These are phyloP conservation scores for Diplodia corticola DNA, from an alignment of 2,329 filamentous ascomycete species.

Conservation along the genomic window DNA sequence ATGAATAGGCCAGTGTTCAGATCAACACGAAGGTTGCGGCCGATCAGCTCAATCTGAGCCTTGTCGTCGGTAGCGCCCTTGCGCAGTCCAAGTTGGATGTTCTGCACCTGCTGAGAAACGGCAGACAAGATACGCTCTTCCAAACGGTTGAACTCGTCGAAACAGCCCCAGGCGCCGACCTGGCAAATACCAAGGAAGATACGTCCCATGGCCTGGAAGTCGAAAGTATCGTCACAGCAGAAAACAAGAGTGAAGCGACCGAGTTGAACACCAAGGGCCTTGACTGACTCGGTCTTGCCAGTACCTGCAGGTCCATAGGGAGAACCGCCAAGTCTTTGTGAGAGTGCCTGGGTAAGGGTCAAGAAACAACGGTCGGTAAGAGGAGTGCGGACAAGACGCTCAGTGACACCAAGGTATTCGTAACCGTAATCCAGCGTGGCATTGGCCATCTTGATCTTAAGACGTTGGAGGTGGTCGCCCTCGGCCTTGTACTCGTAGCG, in stretches of 20 bases:
- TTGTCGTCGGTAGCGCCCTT: constrained; percentile 79
- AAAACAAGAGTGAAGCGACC: constrained; percentile 98
- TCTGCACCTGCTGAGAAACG: constrained; percentile 98
- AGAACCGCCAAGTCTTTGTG: constrained; percentile 91
- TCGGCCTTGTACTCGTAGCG: constrained; percentile 85
- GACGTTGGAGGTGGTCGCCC: constrained; percentile 76
- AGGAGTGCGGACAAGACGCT: constrained; percentile 93
- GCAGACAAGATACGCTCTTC: constrained; percentile 97
- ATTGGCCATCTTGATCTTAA: constrained; percentile 96
- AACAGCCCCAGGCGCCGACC: constrained; percentile 98
- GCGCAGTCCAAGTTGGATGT: constrained; percentile 94
- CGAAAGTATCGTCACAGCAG: constrained; percentile 99
- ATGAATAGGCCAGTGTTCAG: constrained; percentile 98
- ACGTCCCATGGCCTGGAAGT: constrained; percentile 99
- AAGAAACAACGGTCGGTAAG: constrained; percentile 98
- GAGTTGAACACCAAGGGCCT: constrained; percentile 92
- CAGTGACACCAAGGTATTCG: constrained; percentile 94
- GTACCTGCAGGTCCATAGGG: constrained; percentile 97
- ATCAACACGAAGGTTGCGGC: constrained; percentile 86
- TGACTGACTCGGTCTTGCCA: constrained; percentile 98
- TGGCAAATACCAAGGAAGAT: constrained; percentile 99
- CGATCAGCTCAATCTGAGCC: constrained; percentile 90
- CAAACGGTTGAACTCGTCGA: constrained; percentile 99
- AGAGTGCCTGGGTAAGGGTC: constrained; percentile 92
- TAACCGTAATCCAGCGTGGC: constrained; percentile 94